Conservation (phyloP, 2,329 filamentous ascomycete genomes). For the Aspergillus glaucus region DNA sequence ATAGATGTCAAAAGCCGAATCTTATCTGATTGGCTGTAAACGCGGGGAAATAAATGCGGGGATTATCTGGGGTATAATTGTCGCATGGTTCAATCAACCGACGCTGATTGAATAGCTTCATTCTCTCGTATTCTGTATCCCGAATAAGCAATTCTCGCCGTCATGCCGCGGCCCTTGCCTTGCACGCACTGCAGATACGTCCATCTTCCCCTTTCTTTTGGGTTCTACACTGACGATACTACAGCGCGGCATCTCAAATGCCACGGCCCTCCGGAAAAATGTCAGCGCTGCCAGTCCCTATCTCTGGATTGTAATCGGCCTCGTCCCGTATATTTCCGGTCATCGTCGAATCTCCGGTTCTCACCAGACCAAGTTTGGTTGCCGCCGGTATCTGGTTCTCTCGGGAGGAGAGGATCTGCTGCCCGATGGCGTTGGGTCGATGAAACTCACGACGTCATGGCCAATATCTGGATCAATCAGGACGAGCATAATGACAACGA, state of each 20-base stretch:
- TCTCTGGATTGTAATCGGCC: neutral
- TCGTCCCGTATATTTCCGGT: neutral
- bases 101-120: neutral
- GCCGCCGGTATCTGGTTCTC: no score
- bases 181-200: neutral
- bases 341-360: neutral
- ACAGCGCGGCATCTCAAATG: slow-evolving; percentile 1
- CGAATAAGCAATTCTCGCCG: neutral
- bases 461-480: slow-evolving; percentile 15
- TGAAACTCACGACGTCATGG: slow-evolving; percentile 15
- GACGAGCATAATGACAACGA: neutral
- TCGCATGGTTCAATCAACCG: neutral
- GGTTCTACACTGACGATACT: neutral
- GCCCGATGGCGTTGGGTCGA: slow-evolving; percentile 3
- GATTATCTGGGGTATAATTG: neutral
- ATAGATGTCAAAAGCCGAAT: neutral
- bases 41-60: neutral
- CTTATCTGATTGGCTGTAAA: neutral
- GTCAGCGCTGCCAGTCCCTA: neutral
- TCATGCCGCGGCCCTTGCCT: neutral
- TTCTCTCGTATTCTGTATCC: neutral
- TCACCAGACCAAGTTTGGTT: no score
- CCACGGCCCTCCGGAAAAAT: neutral
- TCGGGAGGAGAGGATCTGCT: neutral
- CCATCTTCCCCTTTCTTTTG: neutral